phyloP scores from a whole-genome alignment of 164 flowering plant genomes.

The Liquidambar formosana region DNA sequence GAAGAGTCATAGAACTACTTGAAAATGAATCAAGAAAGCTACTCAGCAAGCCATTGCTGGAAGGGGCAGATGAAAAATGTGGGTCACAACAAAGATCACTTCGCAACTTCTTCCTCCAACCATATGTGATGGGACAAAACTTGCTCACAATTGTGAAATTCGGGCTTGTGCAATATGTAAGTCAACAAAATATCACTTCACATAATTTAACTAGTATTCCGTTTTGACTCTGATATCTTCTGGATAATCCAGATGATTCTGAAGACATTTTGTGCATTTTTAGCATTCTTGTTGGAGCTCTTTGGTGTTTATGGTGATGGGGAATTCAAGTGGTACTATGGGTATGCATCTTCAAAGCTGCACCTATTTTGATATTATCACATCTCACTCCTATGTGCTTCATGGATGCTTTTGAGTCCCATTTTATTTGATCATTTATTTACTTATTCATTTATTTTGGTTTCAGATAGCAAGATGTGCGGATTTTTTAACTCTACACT shows the following conservation, averaged over 20 bases:
- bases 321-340: constrained; percentile 88
- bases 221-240: constrained; percentile 16
- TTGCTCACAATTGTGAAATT: constrained; percentile 63
- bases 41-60: constrained; percentile 54
- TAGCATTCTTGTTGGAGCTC: constrained; percentile 72
- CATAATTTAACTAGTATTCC: background rate
- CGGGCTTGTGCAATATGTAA: constrained; percentile 92
- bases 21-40: constrained; percentile 56
- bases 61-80: constrained; percentile 28
- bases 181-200: constrained; percentile 14
- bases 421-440: background rate
- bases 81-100: constrained; percentile 24
- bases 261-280: constrained; percentile 76
- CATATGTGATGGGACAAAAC: constrained; percentile 55
- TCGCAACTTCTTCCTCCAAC: constrained; percentile 52
- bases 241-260: constrained; percentile 73
- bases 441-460: background rate
- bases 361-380: background rate
- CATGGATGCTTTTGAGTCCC: background rate
- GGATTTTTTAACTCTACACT: too few relatives aligned
- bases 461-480: too few relatives aligned
- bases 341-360: constrained; percentile 51
- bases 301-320: constrained; percentile 89
- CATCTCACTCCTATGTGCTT: background rate
- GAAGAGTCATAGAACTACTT: constrained; percentile 51